Evolutionary conservation across 768 basidiomycete species (phyloP).

Genomic region (Podaxis mareebaensis): DNA sequence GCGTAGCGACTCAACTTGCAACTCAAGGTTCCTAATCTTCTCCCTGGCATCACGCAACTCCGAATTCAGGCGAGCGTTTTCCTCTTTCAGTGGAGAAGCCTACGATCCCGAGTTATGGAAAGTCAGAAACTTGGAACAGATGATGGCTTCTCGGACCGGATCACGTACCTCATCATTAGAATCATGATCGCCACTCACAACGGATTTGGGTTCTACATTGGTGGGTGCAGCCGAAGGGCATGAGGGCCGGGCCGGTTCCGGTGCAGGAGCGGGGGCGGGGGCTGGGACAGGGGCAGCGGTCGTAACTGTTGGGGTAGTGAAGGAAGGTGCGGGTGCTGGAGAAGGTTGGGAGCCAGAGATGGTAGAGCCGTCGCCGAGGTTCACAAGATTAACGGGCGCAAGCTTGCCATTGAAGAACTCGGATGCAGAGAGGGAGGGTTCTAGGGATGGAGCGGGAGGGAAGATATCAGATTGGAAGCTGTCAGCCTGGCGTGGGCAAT

Average conservation of each 20-base stretch:
- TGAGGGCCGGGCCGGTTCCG: conserved; percentile 4
- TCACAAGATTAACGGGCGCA: conserved; percentile 75
- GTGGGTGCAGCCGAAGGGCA: neutral
- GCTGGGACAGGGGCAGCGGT: conserved; percentile 23
- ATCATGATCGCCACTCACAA: neutral
- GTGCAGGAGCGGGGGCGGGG: conserved; percentile 18
- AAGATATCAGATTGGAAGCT: conserved; percentile 98
- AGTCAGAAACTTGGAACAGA: neutral
- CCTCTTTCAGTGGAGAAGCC: conserved; percentile 37
- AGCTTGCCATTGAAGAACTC: conserved; percentile 90
- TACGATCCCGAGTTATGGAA: neutral
- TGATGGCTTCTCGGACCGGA: too few species aligned
- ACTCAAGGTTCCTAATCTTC: conserved; percentile 80
- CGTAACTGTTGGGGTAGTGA: conserved; percentile 29
- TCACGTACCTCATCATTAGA: conserved; percentile 16
- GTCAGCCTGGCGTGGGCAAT: conserved; percentile 59
- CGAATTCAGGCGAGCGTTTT: conserved; percentile 60
- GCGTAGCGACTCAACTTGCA: conserved; percentile 75
- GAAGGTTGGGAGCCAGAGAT: conserved; percentile 31
- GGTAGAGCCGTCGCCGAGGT: conserved; percentile 67
- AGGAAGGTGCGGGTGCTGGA: conserved; percentile 36
- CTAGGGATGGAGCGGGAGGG: conserved; percentile 84
- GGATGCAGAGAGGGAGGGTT: conserved; percentile 76
- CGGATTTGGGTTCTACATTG: neutral
- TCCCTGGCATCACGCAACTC: conserved; percentile 81